A percentile compares a stretch with the other conserved stretches of the same genome.
Evolutionary conservation across 23 red algal species (phyloP).

Genomic region (Gracilaria caudata): DNA sequence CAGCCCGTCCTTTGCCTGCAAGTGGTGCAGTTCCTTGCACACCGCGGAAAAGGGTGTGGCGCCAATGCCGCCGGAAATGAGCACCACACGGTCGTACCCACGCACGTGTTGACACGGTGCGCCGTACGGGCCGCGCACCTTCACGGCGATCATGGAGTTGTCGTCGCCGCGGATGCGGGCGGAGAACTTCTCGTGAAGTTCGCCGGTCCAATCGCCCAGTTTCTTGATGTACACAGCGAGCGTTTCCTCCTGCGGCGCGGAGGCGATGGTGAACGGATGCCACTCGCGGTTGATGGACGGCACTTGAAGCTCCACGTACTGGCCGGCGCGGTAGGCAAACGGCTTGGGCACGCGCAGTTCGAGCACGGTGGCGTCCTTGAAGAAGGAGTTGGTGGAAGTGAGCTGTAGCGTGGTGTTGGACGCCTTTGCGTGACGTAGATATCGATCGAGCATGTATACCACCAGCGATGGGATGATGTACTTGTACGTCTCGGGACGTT

Average conservation of each 20-base stretch:
- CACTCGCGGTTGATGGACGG: slow-evolving; percentile 72
- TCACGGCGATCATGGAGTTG: slow-evolving; percentile 7
- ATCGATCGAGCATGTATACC: slow-evolving; percentile 59
- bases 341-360: slow-evolving; percentile 58
- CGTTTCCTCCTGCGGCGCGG: slow-evolving; percentile 67
- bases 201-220: slow-evolving; percentile 75
- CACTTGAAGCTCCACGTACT: slow-evolving; percentile 78
- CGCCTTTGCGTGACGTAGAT: slow-evolving; percentile 5
- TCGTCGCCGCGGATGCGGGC: slow-evolving; percentile 18
- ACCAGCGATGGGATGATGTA: slow-evolving; percentile 64
- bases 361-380: slow-evolving; percentile 46
- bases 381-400: slow-evolving; percentile 11
- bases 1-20: slow-evolving; percentile 1
- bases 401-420: slow-evolving; percentile 29
- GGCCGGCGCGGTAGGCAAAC: slow-evolving; percentile 73
- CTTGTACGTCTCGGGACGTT: slow-evolving; percentile 77
- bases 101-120: slow-evolving; percentile 72
- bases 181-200: slow-evolving; percentile 37
- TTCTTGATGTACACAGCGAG: slow-evolving; percentile 77
- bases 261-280: slow-evolving; percentile 89
- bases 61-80: slow-evolving; percentile 76
- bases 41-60: slow-evolving; percentile 74
- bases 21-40: slow-evolving; percentile 61
- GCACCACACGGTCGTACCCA: slow-evolving; percentile 65
- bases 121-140: slow-evolving; percentile 76